phyloP scores from a whole-genome alignment of 2,329 filamentous ascomycete genomes.

The Pyrenophora teres region DNA sequence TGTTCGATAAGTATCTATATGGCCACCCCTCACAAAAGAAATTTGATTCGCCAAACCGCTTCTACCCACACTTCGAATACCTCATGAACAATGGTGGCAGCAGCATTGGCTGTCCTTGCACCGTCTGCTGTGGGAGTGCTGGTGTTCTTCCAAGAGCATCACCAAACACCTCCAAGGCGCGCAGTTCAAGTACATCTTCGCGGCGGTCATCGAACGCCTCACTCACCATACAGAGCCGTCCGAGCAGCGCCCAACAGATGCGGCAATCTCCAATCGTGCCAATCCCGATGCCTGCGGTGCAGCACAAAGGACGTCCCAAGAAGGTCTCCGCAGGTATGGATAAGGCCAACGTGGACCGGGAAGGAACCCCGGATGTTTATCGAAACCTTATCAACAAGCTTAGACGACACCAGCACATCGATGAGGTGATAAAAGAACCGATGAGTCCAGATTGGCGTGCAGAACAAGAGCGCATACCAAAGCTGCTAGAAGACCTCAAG shows the following conservation, averaged over 20 bases:
- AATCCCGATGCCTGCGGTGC: background rate
- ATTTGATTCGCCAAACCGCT: slow-evolving; percentile 60
- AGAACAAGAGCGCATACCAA: slow-evolving; percentile 51
- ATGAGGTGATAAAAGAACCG: slow-evolving; percentile 55
- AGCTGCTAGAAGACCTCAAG: slow-evolving; percentile 50
- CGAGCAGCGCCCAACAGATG: background rate
- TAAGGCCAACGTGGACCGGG: slow-evolving; percentile 50
- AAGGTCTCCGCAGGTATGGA: slow-evolving; percentile 25
- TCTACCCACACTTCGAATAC: slow-evolving; percentile 62
- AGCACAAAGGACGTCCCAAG: slow-evolving; percentile 28
- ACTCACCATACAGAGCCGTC: background rate
- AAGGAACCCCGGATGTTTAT: slow-evolving; percentile 61
- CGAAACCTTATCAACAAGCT: slow-evolving; percentile 57
- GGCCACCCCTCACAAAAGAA: slow-evolving; percentile 58
- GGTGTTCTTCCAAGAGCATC: slow-evolving; percentile 23
- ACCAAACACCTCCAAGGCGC: slow-evolving; percentile 7
- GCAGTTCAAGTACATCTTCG: slow-evolving; percentile 16
- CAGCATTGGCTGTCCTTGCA: slow-evolving; percentile 55
- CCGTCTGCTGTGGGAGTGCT: slow-evolving; percentile 48
- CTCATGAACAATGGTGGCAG: slow-evolving; percentile 56
- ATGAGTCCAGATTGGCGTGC: slow-evolving; percentile 63
- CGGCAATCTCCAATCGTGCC: too few species aligned
- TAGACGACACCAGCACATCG: slow-evolving; percentile 47
- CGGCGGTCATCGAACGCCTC: background rate
- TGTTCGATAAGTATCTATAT: slow-evolving; percentile 61